Conservation (phyloP, 306 rosid genomes). For the Cicer judaicum region DNA sequence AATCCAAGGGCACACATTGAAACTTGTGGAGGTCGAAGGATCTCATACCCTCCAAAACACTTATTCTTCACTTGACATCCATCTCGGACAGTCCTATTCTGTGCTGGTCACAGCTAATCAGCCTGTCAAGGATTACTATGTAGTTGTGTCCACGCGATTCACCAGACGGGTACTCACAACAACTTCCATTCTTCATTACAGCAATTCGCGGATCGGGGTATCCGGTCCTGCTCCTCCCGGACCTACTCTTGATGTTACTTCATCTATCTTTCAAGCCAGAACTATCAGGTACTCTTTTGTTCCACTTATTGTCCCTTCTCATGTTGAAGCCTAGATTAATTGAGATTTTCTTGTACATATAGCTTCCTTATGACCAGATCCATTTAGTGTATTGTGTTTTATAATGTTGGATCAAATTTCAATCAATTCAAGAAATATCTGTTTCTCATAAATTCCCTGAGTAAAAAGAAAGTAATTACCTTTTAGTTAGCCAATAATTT, state of each 20-base stretch:
- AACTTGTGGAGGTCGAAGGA: conserved; percentile 93
- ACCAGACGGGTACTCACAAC: conserved; percentile 74
- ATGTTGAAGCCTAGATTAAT: background rate
- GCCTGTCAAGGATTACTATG: conserved; percentile 81
- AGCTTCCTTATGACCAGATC: background rate
- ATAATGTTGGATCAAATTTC: conserved; percentile 2
- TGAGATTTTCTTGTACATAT: background rate
- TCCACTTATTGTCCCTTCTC: conserved; percentile 19
- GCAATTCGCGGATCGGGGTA: conserved; percentile 71
- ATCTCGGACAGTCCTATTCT: conserved; percentile 90
- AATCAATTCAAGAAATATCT: background rate
- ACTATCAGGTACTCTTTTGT: conserved; percentile 65
- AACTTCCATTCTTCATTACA: conserved; percentile 89
- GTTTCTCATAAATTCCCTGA: background rate
- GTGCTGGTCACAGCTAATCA: conserved; percentile 93
- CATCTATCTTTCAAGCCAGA: conserved; percentile 84
- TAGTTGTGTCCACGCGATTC: conserved; percentile 83
- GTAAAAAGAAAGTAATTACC: background rate
- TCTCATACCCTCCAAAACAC: conserved; percentile 90
- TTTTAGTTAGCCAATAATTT: background rate
- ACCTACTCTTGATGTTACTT: conserved; percentile 67
- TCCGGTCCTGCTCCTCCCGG: conserved; percentile 86
- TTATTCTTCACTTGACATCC: conserved; percentile 83
- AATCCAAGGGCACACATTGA: conserved; percentile 82
- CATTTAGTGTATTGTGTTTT: conserved; percentile 3